These are phyloP conservation scores for Pseudocercospora musae DNA, from an alignment of 2,329 filamentous ascomycete genomes.

Conservation along the genomic window DNA sequence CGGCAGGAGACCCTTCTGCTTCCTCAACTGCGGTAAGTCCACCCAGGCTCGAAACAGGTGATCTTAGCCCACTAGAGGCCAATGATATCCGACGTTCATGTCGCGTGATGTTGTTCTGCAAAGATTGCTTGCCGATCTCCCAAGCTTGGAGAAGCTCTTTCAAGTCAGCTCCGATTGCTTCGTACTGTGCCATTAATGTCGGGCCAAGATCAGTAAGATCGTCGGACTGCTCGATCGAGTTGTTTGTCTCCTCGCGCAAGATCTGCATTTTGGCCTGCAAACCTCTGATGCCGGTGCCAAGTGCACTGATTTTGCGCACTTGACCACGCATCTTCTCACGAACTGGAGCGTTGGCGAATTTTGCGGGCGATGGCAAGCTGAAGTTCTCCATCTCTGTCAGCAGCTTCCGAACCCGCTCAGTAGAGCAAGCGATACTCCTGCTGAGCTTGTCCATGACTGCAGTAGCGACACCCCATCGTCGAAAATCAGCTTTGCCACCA, in stretches of 20 bases:
- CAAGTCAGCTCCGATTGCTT: conserved; percentile 86
- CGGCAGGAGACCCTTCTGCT: conserved; percentile 55
- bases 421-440: conserved; percentile 58
- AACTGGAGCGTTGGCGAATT: conserved; percentile 56
- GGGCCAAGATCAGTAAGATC: conserved; percentile 63
- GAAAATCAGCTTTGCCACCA: conserved; percentile 71
- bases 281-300: conserved; percentile 86
- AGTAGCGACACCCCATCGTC: conserved; percentile 73
- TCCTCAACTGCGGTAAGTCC: conserved; percentile 58
- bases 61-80: conserved; percentile 45
- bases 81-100: conserved; percentile 62
- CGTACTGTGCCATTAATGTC: conserved; percentile 82
- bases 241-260: conserved; percentile 82
- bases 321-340: conserved; percentile 82
- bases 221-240: conserved; percentile 67
- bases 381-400: conserved; percentile 71
- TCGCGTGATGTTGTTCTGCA: conserved; percentile 77
- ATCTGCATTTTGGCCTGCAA: conserved; percentile 94
- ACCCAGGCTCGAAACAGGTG: conserved; percentile 56
- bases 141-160: conserved; percentile 54
- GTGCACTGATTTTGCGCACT: conserved; percentile 78
- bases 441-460: conserved; percentile 70
- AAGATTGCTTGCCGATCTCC: conserved; percentile 68
- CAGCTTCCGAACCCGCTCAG: conserved; percentile 64
- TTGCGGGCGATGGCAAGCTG: conserved; percentile 55